Evolutionary conservation across 2,329 filamentous ascomycete genomes (phyloP), one percentile per base, ranked within the genome.

Genomic region (Aspergillus phoenicis): DNA sequence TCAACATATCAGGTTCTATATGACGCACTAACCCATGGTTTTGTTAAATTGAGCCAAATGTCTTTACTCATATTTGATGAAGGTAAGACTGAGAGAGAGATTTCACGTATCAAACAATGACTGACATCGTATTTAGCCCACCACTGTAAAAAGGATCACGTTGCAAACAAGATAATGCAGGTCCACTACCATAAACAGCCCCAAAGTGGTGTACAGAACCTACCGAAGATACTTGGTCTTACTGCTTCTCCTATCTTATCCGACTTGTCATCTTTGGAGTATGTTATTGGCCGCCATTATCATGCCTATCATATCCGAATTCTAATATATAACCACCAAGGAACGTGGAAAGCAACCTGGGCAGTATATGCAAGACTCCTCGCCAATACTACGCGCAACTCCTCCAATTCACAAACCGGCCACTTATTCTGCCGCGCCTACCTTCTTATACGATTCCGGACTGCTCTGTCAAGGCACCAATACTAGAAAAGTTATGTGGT

Each of bases 1-100:
- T 58, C 59, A 8, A 61, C 59, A 3, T 55, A 58, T 17, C 49
- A 54, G 22, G 51, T 61, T 26, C 22, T 61, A 5, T 54, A 54
- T 15, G 59, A 61, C 49, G 54, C 55, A 11, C 22, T 61, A 30
- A 20, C 33, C 3, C 59, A 61, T 36, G 48, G 8, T 8, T 61
- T 58, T 36, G 41, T 61, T 20, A 51, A 53, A 2, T 36, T 61
- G n/a, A 47, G 6, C 22, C 20, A 38, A 1, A 15, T 59, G 6
- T 49, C 59, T 8, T 45, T 61, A 24, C 30, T 61, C n/a, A 48
- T 61, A 33, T 61, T 61, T 36, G 59, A 61, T 36, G 59, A 61
- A 54, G 59, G 59, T 41, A 45, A 61, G 47, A n/a, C 6, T 22
- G 7, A 56, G 24, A 15, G 17, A 26, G 38, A 26, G 22, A 41